Evolutionary conservation across 768 basidiomycete genomes (phyloP).

Genomic region (Rhodosporidiobolus sp.): DNA sequence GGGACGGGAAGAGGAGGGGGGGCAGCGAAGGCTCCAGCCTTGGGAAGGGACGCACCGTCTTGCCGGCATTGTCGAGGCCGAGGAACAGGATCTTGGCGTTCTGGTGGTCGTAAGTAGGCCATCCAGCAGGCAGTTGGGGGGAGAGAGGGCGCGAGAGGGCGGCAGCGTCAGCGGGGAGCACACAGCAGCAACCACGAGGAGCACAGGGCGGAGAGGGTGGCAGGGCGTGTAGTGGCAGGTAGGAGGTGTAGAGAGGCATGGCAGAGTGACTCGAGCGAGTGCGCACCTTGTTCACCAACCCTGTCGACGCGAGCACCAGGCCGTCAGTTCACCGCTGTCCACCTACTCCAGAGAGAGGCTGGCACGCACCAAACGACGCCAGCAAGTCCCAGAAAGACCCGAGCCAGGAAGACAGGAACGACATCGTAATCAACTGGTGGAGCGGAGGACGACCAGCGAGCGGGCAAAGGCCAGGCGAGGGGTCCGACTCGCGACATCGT

Average conservation of each 20-base stretch:
- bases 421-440: not conserved
- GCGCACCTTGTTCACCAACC: constrained; percentile 43
- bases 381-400: constrained; percentile 85
- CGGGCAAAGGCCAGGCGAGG: too few species aligned
- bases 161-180: not conserved
- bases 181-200: not conserved
- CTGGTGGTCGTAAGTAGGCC: constrained; percentile 50
- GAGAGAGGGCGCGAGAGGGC: not conserved
- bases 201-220: not conserved
- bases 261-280: too few species aligned
- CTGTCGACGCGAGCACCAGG: not conserved
- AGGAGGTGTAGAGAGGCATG: too few species aligned
- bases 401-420: constrained; percentile 62
- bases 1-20: too few species aligned
- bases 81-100: constrained; percentile 99
- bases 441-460: not conserved
- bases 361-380: constrained; percentile 74
- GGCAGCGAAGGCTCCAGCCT: too few species aligned
- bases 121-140: not conserved
- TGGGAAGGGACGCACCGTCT: constrained; percentile 67
- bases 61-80: constrained; percentile 97
- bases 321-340: not conserved
- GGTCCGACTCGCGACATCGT: too few species aligned
- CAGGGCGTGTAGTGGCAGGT: not conserved
- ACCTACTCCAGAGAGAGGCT: not conserved